These are phyloP conservation scores for Leishmania amazonensis DNA, from an alignment of 208 protist genomes.

Conservation along the genomic window DNA sequence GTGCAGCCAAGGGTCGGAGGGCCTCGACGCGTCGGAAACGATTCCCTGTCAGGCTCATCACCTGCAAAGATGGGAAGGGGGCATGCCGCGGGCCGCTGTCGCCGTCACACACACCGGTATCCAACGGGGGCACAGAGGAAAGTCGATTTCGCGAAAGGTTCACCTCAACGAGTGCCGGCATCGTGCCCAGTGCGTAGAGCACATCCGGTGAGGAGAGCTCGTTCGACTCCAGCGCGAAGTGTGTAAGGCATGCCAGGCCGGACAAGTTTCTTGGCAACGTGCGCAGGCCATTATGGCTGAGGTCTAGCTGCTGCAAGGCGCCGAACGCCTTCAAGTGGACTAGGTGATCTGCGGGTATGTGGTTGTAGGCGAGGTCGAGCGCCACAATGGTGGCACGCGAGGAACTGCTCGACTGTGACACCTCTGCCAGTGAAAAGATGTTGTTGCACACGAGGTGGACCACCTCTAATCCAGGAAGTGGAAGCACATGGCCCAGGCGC, in stretches of 20 bases:
- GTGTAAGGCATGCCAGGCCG: conserved; percentile 70
- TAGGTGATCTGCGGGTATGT: conserved; percentile 58
- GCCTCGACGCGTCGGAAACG: conserved; percentile 41
- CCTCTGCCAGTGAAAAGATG: conserved; percentile 51
- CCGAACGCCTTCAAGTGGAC: conserved; percentile 63
- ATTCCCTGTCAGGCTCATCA: conserved; percentile 72
- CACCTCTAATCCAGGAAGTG: conserved; percentile 62
- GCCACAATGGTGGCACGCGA: conserved; percentile 40
- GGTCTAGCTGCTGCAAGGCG: conserved; percentile 74
- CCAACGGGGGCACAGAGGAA: conserved; percentile 53
- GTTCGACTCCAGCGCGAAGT: conserved; percentile 86
- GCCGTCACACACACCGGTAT: conserved; percentile 1
- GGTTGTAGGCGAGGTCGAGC: conserved; percentile 90
- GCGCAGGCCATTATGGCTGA: conserved; percentile 82
- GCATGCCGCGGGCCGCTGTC: conserved; percentile 36
- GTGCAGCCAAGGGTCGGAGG: conserved; percentile 54
- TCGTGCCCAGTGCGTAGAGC: conserved; percentile 75
- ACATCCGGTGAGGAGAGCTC: conserved; percentile 46
- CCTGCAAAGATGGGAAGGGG: conserved; percentile 74
- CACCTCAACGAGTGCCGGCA: conserved; percentile 83
- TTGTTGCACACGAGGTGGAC: conserved; percentile 84
- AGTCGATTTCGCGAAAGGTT: conserved; percentile 86
- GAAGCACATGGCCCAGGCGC: conserved; percentile 61
- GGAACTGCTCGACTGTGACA: conserved; percentile 25
- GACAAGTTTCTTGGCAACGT: conserved; percentile 73